Base-by-base conservation (phyloP, 1,284 basidiomycete genomes). In the Microbotryum scabiosae region DNA sequence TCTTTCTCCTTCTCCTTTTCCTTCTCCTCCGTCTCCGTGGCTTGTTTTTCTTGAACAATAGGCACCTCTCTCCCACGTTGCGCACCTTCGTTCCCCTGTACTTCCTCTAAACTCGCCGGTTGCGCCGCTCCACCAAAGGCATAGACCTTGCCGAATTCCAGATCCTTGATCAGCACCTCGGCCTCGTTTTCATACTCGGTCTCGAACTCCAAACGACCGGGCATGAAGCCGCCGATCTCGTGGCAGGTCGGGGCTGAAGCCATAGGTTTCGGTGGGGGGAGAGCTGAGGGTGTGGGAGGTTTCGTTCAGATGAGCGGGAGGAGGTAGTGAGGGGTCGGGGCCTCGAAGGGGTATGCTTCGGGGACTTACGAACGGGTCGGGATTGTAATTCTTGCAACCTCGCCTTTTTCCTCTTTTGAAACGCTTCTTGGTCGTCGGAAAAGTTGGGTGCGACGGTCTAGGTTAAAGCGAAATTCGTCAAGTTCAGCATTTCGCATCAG, bases 121-220 rank as follows among this genome's bases (percentile, higher is more conserved):
- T 82, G 80, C 49, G 85, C 79, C 70, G 88, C 90, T 1, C 94
- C 94, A 4, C 89, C 92, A 73, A 84, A 96, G 51, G 85, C 81
- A 45, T 84, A 80, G 61, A 91, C 90, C 12, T 90, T 78, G 3
- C 91, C 94, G 71, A 97, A 97, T 74, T 97, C 93, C 68, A 98
- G 81, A 73, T 98, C 92, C 76, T 97, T 98, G 68, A 97, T 87
- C 2, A 91, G 78, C 72, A 93, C 86, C 73, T 98, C 94, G 0
- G 94, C 94, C 60, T 78, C 76, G 73, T 96, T 93, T 73, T 97
- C 94, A 21, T 91, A 78, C 76, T 98, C 96, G 69, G 64, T 66
- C 48, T 98, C 96, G 74, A 98, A 98, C 75, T 98, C 94, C 54
- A 98, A 81, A 50, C 96, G 86, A 21, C 94, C 94, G 8, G 94